These are phyloP conservation scores for Phoma sp. DNA, from an alignment of 2,329 filamentous ascomycete genomes.

Conservation along the genomic window DNA sequence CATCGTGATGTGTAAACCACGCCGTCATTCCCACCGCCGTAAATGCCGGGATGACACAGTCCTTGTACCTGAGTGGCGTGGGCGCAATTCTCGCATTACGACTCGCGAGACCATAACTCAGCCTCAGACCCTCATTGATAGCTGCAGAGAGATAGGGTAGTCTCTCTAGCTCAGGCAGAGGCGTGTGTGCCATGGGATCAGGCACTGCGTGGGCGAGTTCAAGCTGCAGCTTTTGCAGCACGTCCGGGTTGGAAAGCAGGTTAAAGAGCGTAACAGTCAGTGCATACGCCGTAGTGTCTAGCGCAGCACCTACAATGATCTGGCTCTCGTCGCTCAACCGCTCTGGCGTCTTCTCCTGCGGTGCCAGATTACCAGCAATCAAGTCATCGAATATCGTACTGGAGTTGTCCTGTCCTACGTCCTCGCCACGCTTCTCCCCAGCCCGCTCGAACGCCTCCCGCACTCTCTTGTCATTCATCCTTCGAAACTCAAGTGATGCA, in stretches of 20 bases:
- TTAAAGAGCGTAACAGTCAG: constrained; percentile 22
- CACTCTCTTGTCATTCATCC: not conserved
- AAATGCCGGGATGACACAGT: constrained; percentile 23
- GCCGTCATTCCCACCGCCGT: constrained; percentile 39
- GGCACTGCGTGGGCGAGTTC: constrained; percentile 28
- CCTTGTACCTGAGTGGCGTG: constrained; percentile 17
- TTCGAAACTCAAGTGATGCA: not conserved
- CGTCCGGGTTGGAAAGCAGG: constrained; percentile 20
- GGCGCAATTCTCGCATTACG: not conserved
- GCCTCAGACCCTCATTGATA: constrained; percentile 31
- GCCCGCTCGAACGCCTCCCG: not conserved
- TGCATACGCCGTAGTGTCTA: constrained; percentile 19
- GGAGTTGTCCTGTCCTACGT: too few species aligned
- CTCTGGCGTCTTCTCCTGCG: not conserved
- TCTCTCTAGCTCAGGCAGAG: constrained; percentile 20
- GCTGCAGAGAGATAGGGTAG: constrained; percentile 35
- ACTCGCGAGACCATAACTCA: constrained; percentile 6
- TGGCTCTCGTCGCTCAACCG: not conserved
- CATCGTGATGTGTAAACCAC: constrained; percentile 33
- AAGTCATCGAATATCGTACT: constrained; percentile 6
- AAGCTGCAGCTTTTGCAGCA: constrained; percentile 2
- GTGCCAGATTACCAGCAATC: not conserved
- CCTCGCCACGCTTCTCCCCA: not conserved
- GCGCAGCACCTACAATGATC: too few species aligned
- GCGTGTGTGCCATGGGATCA: not conserved